Conservation (phyloP, 1,284 basidiomycete species). For the Apiotrichum siamense region DNA sequence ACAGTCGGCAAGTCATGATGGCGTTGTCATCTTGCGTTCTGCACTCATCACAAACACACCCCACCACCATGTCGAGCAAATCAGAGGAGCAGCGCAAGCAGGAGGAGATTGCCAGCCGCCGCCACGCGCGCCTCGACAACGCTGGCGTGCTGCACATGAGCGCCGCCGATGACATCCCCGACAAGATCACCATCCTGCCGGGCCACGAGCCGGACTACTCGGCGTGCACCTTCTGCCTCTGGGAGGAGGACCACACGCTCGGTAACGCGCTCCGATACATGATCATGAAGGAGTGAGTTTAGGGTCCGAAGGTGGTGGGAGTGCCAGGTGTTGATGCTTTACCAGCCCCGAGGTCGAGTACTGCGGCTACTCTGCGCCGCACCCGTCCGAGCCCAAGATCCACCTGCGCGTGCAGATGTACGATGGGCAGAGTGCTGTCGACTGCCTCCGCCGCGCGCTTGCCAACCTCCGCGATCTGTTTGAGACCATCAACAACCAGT, state of each 20-base stretch:
- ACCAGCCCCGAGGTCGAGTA: constrained; percentile 96
- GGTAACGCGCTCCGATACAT: constrained; percentile 95
- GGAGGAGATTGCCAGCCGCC: constrained; percentile 16
- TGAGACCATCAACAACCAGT: constrained; percentile 60
- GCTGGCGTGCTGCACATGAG: constrained; percentile 37
- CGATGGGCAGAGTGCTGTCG: constrained; percentile 70
- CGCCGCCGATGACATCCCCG: constrained; percentile 26
- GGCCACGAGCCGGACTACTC: constrained; percentile 77
- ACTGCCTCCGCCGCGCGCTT: constrained; percentile 68
- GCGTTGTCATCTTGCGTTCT: background rate
- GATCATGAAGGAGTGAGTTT: constrained; percentile 92
- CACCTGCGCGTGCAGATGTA: constrained; percentile 98
- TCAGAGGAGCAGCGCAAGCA: constrained; percentile 12
- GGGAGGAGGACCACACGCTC: constrained; percentile 91
- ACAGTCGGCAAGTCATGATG: background rate
- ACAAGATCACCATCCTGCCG: constrained; percentile 50
- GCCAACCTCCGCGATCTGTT: constrained; percentile 68
- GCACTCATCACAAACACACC: background rate
- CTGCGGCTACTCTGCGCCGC: constrained; percentile 94
- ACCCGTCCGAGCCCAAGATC: constrained; percentile 94
- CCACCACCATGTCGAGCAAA: background rate
- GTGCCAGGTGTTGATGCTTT: no score
- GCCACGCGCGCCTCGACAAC: constrained; percentile 34
- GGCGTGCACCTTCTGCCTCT: constrained; percentile 84
- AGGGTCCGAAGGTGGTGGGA: background rate